Evolutionary conservation across 805 yeast genomes (phyloP), one percentile per base, ranked within the genome.

Genomic region (Citeromyces matritensis): DNA sequence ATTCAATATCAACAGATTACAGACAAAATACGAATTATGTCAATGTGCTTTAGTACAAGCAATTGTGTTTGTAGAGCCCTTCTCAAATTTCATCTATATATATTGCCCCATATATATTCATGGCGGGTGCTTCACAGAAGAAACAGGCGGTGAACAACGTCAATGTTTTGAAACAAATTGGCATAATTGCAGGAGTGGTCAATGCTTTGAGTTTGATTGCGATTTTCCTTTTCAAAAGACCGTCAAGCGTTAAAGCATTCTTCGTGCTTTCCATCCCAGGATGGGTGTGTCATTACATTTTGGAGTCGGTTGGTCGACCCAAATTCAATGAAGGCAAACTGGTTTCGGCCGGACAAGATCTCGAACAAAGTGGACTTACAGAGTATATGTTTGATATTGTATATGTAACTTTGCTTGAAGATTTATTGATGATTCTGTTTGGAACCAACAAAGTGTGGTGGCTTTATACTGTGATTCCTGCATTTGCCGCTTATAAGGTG

Each of bases 321-420:
- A 50, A 37, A 23, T 75, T 57, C 43, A 32, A 37, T 24, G 40
- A 44, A 10, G 21, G 21, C 1, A 26, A 26, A 26, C 53, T 78
- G 30, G 45, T 65, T 3, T 53, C 49, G 9, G 48, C 79, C 2
- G 88, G 86, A 2, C 67, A 63, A 21, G 81, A 80, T 42, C 60
- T 79, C 36, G 51, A 51, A 34, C 80, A 69, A 37, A 45, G 51
- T 3, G 91, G 91, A 0, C 56, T 80, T 26, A 74, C 74, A 25
- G 88, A 80, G 49, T 78, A 74, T 55, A 54, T 78, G 60, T 74
- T 74, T 45, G 91, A 80, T 44, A 48, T 77, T 9, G 55, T 80
- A 36, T 79, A 79, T 44, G 48, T 79, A 29, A 76, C 85, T 3
- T 63, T 76, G 64, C 41, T 65, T 13, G 57, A 71, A 39, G 72